Base-by-base conservation (phyloP, 2,329 filamentous ascomycete species). In the Blastomyces parvus region DNA sequence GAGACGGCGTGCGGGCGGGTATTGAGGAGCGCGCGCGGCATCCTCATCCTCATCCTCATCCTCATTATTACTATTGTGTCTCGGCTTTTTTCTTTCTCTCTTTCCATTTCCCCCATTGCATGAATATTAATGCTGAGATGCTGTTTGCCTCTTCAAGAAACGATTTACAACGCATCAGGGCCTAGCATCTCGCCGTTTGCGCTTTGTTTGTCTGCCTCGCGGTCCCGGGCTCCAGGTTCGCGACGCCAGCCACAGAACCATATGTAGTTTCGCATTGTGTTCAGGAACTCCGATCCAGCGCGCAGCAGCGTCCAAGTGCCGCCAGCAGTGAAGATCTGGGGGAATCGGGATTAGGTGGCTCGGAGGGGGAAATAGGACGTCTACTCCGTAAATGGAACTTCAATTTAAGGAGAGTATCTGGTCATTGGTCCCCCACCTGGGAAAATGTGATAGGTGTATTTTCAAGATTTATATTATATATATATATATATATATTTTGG, bases 391-490 rank as follows among this genome's bases (percentile, higher is more conserved):
- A 7, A 4, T 11, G 13, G 30, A 55, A 36, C n/a, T 19, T 55
- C 33, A 6, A 6, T 55, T 17, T 13, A 55, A 14, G 7, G 30
- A 36, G 36, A 22, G 22, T 4, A 19, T 42, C 19, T 36, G 9
- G 2, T 55, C 33, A 55, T 55, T 55, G 7, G 30, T 2, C 4
- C 27, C 27, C 52, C 8, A 7, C 17, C 17, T 11, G 14, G 22
- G 8, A n/a, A 55, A 55, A 55, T 55, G 33, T 55, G 52, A 55
- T 55, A 55, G 52, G 38, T 55, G n/a, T 22, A 48, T 48, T 22
- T 22, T 36, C 33, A 36, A 19, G 27, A 22, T 48, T 52, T 13
- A n/a, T n/a, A n/a, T n/a, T n/a, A n/a, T n/a, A n/a, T n/a, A n/a
- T n/a, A n/a, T n/a, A n/a, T n/a, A n/a, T n/a, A n/a, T n/a, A n/a